phyloP scores from a whole-genome alignment of 2,329 filamentous ascomycete species.

The Diaporthe australafricana region DNA sequence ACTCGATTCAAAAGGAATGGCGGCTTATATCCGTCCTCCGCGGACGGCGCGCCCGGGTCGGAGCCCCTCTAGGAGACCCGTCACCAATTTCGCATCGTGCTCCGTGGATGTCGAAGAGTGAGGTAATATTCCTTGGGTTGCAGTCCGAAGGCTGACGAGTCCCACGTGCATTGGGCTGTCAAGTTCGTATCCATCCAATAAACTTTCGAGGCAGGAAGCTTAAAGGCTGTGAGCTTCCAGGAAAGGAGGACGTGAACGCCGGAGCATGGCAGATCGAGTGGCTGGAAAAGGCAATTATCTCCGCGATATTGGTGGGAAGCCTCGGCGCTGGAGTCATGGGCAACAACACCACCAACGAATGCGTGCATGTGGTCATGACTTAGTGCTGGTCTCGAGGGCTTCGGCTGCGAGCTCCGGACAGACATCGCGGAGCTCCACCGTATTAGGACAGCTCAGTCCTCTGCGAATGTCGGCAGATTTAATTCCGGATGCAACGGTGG shows the following conservation, averaged over 20 bases:
- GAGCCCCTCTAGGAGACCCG: background rate
- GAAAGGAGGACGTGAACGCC: background rate
- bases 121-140: background rate
- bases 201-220: conserved; percentile 12
- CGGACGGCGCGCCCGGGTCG: background rate
- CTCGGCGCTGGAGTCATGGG: background rate
- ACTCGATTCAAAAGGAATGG: background rate
- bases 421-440: background rate
- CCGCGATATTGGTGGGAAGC: background rate
- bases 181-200: conserved; percentile 18
- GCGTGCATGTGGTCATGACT: background rate
- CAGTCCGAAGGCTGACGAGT: background rate
- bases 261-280: background rate
- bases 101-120: background rate
- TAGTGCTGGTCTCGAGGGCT: background rate
- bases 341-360: background rate
- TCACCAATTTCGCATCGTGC: conserved; percentile 11
- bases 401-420: background rate
- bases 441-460: background rate
- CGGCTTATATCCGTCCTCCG: background rate
- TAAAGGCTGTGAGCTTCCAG: background rate
- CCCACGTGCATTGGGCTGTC: background rate
- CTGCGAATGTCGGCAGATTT: conserved; percentile 12
- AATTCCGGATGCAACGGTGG: conserved; percentile 6
- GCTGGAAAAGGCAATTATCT: conserved; percentile 16